A percentile compares a stretch with the other conserved stretches of the same genome.
phyloP scores from a whole-genome alignment of 306 rosid genomes.

The Hippophae tibetana region DNA sequence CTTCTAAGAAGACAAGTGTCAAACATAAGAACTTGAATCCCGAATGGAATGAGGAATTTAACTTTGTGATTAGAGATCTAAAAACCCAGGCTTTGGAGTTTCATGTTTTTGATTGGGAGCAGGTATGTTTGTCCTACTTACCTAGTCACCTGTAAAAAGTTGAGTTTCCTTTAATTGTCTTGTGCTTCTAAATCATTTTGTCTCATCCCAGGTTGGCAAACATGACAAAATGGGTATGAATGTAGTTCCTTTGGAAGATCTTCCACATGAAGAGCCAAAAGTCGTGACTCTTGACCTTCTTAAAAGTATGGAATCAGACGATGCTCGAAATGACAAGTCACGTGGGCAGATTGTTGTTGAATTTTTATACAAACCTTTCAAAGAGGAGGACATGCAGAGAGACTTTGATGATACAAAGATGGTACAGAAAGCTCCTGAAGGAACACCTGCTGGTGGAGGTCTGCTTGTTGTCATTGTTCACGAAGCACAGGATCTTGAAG shows the following conservation, averaged over 20 bases:
- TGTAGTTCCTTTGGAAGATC: slow-evolving; percentile 20
- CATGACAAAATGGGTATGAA: slow-evolving; percentile 29
- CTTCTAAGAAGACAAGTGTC: slow-evolving; percentile 21
- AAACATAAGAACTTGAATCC: slow-evolving; percentile 29
- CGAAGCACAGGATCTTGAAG: slow-evolving; percentile 16
- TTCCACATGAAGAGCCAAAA: slow-evolving; percentile 16
- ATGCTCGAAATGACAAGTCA: slow-evolving; percentile 17
- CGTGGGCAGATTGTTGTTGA: slow-evolving; percentile 27
- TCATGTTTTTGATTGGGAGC: slow-evolving; percentile 26
- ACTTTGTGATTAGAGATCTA: slow-evolving; percentile 19
- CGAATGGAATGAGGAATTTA: slow-evolving; percentile 28
- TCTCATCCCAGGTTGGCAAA: slow-evolving; percentile 9
- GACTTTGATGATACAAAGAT: slow-evolving; percentile 4
- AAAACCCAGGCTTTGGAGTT: slow-evolving; percentile 23
- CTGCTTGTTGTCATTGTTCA: slow-evolving; percentile 18
- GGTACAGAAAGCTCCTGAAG: background rate
- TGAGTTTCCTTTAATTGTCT: background rate
- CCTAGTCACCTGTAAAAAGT: background rate
- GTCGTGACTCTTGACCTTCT: slow-evolving; percentile 19
- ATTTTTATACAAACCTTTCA: slow-evolving; percentile 23
- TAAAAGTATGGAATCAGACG: slow-evolving; percentile 23
- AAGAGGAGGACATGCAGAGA: slow-evolving; percentile 12
- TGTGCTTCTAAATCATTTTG: background rate
- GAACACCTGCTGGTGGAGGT: slow-evolving; percentile 11
- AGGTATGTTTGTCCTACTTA: slow-evolving; percentile 13